Percentiles rank a stretch among this genome's conserved stretches.
Conservation (phyloP, 148 eudicot species). For the Cornus kousa region DNA sequence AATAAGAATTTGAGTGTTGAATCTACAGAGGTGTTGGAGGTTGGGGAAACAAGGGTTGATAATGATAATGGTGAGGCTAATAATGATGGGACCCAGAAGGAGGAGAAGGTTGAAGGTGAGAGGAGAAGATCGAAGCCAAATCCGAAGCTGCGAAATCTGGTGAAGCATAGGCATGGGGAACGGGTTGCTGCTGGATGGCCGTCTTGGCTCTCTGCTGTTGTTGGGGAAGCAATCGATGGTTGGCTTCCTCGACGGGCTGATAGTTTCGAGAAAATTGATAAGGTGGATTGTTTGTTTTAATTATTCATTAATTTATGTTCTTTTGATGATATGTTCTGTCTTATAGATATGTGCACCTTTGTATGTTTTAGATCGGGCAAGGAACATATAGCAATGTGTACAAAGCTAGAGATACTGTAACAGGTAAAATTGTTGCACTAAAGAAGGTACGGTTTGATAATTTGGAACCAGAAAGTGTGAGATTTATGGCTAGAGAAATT, state of each 20-base stretch:
- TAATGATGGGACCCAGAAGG: conserved; percentile 40
- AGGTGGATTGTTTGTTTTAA: conserved; percentile 38
- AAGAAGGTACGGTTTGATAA: conserved; percentile 93
- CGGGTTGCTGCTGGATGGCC: conserved; percentile 99
- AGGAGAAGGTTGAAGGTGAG: conserved; percentile 55
- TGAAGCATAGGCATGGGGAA: conserved; percentile 70
- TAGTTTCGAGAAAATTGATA: conserved; percentile 90
- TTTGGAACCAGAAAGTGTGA: conserved; percentile 94
- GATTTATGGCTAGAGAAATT: conserved; percentile 92
- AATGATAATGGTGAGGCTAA: conserved; percentile 28
- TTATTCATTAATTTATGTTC: not conserved
- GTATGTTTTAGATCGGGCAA: conserved; percentile 67
- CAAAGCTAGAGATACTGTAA: conserved; percentile 80
- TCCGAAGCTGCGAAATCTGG: conserved; percentile 58
- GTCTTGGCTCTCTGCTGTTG: conserved; percentile 85
- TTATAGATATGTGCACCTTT: too few species aligned
- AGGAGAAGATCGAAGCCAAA: conserved; percentile 61
- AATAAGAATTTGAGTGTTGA: conserved; percentile 23
- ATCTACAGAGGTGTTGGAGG: conserved; percentile 15
- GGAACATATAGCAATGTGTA: conserved; percentile 97
- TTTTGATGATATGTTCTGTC: not conserved
- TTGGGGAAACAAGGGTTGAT: conserved; percentile 22
- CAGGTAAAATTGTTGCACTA: conserved; percentile 86
- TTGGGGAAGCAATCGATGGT: conserved; percentile 92
- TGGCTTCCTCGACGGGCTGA: conserved; percentile 96